These are phyloP conservation scores for Aspergillus panamensis DNA, from an alignment of 495 filamentous ascomycete species.

Conservation along the genomic window DNA sequence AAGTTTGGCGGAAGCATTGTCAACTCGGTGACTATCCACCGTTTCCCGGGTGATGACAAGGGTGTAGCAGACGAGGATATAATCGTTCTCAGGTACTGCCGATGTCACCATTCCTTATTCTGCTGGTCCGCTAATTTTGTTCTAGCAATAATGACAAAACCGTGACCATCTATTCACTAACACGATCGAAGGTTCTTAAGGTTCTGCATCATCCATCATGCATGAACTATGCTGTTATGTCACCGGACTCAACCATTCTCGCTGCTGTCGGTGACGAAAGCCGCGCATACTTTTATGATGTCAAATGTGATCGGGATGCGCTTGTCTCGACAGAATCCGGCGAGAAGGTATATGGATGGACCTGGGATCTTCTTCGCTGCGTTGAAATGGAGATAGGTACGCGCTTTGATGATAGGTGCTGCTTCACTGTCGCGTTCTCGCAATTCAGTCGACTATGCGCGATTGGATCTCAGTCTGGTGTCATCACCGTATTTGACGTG, in stretches of 20 bases:
- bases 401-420: constrained; percentile 43
- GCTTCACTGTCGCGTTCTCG: constrained; percentile 71
- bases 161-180: constrained; percentile 73
- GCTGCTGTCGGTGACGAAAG: constrained; percentile 83
- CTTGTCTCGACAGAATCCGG: constrained; percentile 42
- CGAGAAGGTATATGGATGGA: constrained; percentile 41
- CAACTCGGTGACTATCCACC: constrained; percentile 69
- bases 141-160: constrained; percentile 83
- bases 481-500: constrained; percentile 65
- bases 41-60: constrained; percentile 47
- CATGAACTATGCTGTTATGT: constrained; percentile 91
- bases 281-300: constrained; percentile 74
- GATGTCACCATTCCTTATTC: not conserved
- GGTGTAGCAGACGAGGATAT: constrained; percentile 56
- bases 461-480: constrained; percentile 68
- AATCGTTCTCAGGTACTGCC: constrained; percentile 57
- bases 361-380: constrained; percentile 33
- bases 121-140: constrained; percentile 11
- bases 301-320: constrained; percentile 37
- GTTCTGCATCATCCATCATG: constrained; percentile 68
- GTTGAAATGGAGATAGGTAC: constrained; percentile 39
- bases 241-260: constrained; percentile 77
- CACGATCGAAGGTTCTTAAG: constrained; percentile 57
- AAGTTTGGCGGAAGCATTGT: constrained; percentile 59
- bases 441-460: constrained; percentile 65